Evolutionary conservation across 306 rosid species (phyloP).

Genomic region (Cicer arietinum): DNA sequence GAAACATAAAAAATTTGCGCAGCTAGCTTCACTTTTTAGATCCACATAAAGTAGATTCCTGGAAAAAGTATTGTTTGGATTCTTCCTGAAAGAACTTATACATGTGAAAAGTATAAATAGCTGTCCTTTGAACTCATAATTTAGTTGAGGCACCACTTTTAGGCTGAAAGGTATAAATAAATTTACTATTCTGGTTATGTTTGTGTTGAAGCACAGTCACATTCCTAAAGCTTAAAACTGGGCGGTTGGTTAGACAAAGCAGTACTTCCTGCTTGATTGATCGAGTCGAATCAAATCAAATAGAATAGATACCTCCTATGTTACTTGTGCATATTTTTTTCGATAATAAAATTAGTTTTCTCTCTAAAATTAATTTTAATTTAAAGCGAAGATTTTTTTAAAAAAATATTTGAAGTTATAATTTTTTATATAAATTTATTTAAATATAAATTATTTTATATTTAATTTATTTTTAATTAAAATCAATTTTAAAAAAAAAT

Average conservation of each 20-base stretch:
- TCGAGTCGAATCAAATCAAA: slow-evolving; percentile 26
- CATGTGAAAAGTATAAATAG: slow-evolving; percentile 37
- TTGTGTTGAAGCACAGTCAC: slow-evolving; percentile 25
- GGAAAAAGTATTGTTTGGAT: slow-evolving; percentile 35
- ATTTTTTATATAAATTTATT: no score
- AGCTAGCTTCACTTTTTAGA: slow-evolving; percentile 1
- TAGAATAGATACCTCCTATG: neutral
- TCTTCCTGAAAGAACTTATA: slow-evolving; percentile 26
- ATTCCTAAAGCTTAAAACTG: slow-evolving; percentile 12
- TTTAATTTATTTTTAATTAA: no score
- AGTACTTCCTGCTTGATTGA: slow-evolving; percentile 13
- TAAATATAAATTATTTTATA: no score
- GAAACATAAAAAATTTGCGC: slow-evolving; percentile 10
- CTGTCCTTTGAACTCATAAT: slow-evolving; percentile 20
- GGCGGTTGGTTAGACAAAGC: neutral
- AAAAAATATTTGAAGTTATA: no score
- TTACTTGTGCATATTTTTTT: no score
- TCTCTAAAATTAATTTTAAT: no score
- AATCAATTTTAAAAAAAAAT: no score
- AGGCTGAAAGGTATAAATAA: neutral
- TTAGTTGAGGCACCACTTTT: slow-evolving; percentile 7
- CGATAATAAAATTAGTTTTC: no score
- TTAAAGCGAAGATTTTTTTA: no score
- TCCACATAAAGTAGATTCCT: slow-evolving; percentile 7
- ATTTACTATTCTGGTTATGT: slow-evolving; percentile 20